A percentile compares a stretch with the other conserved stretches of the same genome.
Conservation (phyloP, 2,329 filamentous ascomycete species). For the Tolypocladium tropicale region DNA sequence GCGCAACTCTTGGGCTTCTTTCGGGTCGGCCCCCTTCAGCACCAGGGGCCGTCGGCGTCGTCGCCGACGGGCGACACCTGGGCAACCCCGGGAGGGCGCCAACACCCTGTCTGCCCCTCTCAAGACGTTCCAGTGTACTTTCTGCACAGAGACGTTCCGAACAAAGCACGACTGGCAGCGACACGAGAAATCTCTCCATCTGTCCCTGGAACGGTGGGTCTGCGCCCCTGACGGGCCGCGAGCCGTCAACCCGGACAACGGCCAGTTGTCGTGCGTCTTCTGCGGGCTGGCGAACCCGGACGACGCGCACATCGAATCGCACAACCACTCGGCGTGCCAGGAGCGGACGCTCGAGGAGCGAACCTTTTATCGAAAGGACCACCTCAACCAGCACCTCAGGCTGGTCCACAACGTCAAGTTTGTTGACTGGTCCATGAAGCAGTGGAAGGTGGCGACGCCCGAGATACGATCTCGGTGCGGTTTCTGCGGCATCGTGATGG, state of each 20-base stretch:
- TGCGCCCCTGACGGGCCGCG: slow-evolving; percentile 48
- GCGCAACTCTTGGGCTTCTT: slow-evolving; percentile 44
- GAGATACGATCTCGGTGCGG: slow-evolving; percentile 54
- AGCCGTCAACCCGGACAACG: slow-evolving; percentile 48
- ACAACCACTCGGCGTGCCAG: slow-evolving; percentile 54
- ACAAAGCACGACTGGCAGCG: slow-evolving; percentile 62
- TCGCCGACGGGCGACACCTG: slow-evolving; percentile 30
- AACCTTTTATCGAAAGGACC: slow-evolving; percentile 57
- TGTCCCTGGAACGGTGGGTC: slow-evolving; percentile 56
- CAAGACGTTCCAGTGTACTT: slow-evolving; percentile 56
- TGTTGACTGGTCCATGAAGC: slow-evolving; percentile 52
- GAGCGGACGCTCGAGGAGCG: slow-evolving; percentile 53
- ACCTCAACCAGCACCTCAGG: slow-evolving; percentile 55
- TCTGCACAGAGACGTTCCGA: slow-evolving; percentile 57
- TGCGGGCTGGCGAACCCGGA: slow-evolving; percentile 46
- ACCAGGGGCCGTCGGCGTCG: slow-evolving; percentile 38
- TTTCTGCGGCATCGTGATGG: slow-evolving; percentile 53
- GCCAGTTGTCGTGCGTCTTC: slow-evolving; percentile 46
- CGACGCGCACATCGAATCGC: slow-evolving; percentile 44
- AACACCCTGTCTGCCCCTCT: slow-evolving; percentile 29
- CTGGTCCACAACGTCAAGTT: slow-evolving; percentile 55
- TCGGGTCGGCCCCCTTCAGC: slow-evolving; percentile 31
- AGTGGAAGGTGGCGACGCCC: slow-evolving; percentile 49
- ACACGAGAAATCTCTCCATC: slow-evolving; percentile 58
- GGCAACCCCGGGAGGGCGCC: slow-evolving; percentile 22